phyloP scores from a whole-genome alignment of 208 protist genomes.

The Naegleria gruberi region DNA sequence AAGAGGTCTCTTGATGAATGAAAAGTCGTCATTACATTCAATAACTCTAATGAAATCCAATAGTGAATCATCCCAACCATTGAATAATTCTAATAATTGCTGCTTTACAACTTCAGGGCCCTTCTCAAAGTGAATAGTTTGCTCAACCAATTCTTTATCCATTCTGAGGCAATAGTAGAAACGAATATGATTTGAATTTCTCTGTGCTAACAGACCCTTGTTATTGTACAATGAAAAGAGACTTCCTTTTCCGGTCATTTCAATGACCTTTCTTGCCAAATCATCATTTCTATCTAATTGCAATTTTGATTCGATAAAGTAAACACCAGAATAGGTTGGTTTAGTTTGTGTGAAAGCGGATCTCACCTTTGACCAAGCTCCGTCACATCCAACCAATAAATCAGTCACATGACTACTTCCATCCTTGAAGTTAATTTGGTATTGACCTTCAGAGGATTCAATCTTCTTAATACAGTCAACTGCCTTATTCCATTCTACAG shows the following conservation, averaged over 20 bases:
- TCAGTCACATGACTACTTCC: not conserved
- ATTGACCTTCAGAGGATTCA: not conserved
- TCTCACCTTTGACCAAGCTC: constrained; percentile 22
- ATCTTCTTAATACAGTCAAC: not conserved
- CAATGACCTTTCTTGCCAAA: not conserved
- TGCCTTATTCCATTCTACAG: not conserved
- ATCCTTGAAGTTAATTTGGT: not conserved
- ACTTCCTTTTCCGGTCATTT: not conserved
- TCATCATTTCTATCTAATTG: no score
- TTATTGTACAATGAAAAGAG: not conserved
- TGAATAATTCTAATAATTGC: not conserved
- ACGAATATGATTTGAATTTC: not conserved
- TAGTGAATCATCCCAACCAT: not conserved
- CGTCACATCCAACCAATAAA: constrained; percentile 31
- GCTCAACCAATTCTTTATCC: not conserved
- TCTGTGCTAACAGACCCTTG: not conserved
- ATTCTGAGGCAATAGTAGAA: not conserved
- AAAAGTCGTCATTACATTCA: not conserved
- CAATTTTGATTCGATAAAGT: not conserved
- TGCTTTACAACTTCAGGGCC: not conserved
- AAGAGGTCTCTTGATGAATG: not conserved
- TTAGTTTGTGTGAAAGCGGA: not conserved
- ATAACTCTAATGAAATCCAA: not conserved
- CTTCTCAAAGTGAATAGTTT: not conserved
- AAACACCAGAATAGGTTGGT: constrained; percentile 21